Evolutionary conservation across 305 asterid genomes (phyloP).

Genomic region (Euphrasia arctica): DNA sequence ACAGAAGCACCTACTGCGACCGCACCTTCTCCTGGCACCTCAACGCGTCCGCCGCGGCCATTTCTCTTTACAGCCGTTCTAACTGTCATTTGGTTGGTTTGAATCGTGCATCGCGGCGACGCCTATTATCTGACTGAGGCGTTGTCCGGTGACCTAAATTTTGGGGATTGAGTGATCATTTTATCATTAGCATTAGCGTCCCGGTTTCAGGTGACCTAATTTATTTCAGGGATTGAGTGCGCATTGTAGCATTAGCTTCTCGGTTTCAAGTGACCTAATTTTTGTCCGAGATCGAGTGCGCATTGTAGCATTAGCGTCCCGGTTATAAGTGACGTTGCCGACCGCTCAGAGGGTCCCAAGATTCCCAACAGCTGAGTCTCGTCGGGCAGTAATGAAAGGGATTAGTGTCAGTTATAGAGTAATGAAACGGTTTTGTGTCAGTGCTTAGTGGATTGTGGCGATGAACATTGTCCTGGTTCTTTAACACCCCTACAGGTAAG

Average conservation of each 20-base stretch:
- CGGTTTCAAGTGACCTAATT: conserved; percentile 27
- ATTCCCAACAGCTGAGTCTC: conserved; percentile 35
- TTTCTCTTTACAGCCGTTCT: conserved; percentile 40
- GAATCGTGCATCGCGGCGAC: conserved; percentile 31
- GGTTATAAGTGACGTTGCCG: conserved; percentile 28
- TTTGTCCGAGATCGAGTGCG: not conserved
- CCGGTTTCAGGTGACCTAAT: too few relatives aligned
- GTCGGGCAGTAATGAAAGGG: conserved; percentile 51
- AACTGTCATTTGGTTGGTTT: conserved; percentile 27
- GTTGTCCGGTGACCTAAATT: conserved; percentile 49
- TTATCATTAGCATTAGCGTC: too few relatives aligned
- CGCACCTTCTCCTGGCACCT: conserved; percentile 44
- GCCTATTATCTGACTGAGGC: conserved; percentile 48
- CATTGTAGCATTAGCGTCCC: conserved; percentile 44
- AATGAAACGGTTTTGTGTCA: conserved; percentile 43
- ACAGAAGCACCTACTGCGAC: conserved; percentile 36
- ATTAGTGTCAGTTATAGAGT: conserved; percentile 50
- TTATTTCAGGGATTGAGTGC: not conserved
- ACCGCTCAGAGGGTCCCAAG: conserved; percentile 31
- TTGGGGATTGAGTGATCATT: conserved; percentile 23
- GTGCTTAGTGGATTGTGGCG: conserved; percentile 45
- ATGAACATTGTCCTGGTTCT: conserved; percentile 5
- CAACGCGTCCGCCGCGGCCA: conserved; percentile 30
- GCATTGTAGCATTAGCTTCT: conserved; percentile 41
- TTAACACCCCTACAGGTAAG: too few relatives aligned